These are phyloP conservation scores for Luffa aegyptiaca DNA, from an alignment of 306 rosid species.

Conservation along the genomic window DNA sequence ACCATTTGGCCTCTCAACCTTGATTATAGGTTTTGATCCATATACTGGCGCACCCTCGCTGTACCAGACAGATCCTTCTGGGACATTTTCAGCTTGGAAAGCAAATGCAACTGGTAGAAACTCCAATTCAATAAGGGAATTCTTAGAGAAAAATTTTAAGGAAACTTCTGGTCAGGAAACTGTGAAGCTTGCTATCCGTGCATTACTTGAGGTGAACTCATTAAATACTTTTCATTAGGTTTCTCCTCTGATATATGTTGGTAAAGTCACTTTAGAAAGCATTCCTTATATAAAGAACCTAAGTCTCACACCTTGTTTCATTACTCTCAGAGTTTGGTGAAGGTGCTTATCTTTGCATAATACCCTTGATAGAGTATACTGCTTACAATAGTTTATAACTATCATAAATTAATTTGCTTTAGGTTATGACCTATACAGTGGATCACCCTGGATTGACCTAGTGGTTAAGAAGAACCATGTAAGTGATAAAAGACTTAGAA, in stretches of 20 bases:
- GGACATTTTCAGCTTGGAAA: slow-evolving; percentile 20
- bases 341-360: neutral
- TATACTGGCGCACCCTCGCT: slow-evolving; percentile 52
- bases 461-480: too few relatives aligned
- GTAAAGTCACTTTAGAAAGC: neutral
- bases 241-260: neutral
- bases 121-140: slow-evolving; percentile 42
- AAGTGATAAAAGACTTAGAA: too few relatives aligned
- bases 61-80: slow-evolving; percentile 31
- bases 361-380: neutral
- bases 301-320: neutral
- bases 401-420: too few relatives aligned
- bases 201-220: slow-evolving; percentile 75
- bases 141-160: slow-evolving; percentile 74
- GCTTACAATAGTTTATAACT: neutral
- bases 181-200: slow-evolving; percentile 81
- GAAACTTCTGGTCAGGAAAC: slow-evolving; percentile 64
- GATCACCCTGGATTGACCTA: too few relatives aligned
- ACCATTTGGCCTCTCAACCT: slow-evolving; percentile 94
- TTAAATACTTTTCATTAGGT: neutral
- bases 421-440: too few relatives aligned
- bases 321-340: neutral
- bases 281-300: neutral
- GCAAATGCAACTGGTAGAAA: slow-evolving; percentile 20
- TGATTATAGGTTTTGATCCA: slow-evolving; percentile 95